Evolutionary conservation across 108 stramenopile species (phyloP).

Genomic region (Seminavis robusta): DNA sequence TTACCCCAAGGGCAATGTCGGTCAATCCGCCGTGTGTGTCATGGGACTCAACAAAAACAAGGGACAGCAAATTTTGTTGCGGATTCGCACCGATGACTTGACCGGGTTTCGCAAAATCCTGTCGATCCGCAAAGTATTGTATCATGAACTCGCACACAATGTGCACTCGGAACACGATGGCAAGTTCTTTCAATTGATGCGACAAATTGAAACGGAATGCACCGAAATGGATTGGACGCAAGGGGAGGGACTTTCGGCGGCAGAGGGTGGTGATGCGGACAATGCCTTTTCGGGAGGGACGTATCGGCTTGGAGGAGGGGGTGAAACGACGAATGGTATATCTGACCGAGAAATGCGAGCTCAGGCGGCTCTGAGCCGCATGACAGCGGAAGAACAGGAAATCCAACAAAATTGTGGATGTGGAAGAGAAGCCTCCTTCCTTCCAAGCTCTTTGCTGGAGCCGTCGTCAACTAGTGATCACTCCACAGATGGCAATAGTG

Average conservation of each 20-base stretch:
- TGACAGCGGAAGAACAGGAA: conserved; percentile 20
- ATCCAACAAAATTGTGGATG: conserved; percentile 27
- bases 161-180: conserved; percentile 61
- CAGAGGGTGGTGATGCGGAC: not conserved
- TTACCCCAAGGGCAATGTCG: conserved; percentile 84
- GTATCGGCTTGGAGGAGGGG: conserved; percentile 18
- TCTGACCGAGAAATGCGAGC: conserved; percentile 23
- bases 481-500: no score
- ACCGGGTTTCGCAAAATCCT: conserved; percentile 61
- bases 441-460: no score
- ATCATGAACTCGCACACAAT: conserved; percentile 80
- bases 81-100: conserved; percentile 76
- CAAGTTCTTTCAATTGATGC: conserved; percentile 69
- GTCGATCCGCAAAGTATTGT: conserved; percentile 56
- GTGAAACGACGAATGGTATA: not conserved
- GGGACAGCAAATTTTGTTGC: conserved; percentile 66
- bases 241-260: conserved; percentile 4
- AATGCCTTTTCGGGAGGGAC: conserved; percentile 11
- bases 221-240: conserved; percentile 60
- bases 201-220: conserved; percentile 70
- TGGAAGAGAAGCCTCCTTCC: no score
- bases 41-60: conserved; percentile 81
- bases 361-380: conserved; percentile 25
- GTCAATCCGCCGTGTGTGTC: conserved; percentile 55
- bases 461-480: no score